These are phyloP conservation scores for Hypoxylon sp. DNA, from an alignment of 2,329 filamentous ascomycete genomes.

Conservation along the genomic window DNA sequence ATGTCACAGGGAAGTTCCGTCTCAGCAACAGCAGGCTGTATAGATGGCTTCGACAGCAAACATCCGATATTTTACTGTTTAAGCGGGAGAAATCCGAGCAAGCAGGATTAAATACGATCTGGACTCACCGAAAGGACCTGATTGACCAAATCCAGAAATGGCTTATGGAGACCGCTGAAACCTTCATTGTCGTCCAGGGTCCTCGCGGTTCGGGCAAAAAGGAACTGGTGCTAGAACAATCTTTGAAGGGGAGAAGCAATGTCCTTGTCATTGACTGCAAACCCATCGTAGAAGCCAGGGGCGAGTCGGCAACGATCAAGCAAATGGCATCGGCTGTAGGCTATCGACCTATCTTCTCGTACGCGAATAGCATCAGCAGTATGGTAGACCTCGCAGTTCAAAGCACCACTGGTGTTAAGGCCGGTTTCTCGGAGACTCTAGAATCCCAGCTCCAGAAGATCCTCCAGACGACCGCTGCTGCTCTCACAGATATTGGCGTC, in stretches of 20 bases:
- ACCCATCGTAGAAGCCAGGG: slow-evolving; percentile 88
- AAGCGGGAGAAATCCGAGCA: slow-evolving; percentile 69
- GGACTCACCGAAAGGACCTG: slow-evolving; percentile 85
- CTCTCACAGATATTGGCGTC: slow-evolving; percentile 82
- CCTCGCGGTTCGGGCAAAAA: slow-evolving; percentile 91
- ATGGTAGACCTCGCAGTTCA: slow-evolving; percentile 93
- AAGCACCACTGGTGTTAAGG: slow-evolving; percentile 92
- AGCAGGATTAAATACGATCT: slow-evolving; percentile 81
- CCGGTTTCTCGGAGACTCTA: slow-evolving; percentile 91
- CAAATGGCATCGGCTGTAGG: slow-evolving; percentile 86
- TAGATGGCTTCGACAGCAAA: slow-evolving; percentile 83
- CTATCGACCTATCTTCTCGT: slow-evolving; percentile 93
- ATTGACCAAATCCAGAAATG: slow-evolving; percentile 87
- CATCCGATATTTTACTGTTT: slow-evolving; percentile 74
- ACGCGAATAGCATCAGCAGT: slow-evolving; percentile 95
- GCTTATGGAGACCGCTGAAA: slow-evolving; percentile 89
- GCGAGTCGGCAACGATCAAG: slow-evolving; percentile 86
- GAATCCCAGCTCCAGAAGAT: slow-evolving; percentile 93
- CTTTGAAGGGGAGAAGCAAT: slow-evolving; percentile 79
- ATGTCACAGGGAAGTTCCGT: slow-evolving; percentile 82
- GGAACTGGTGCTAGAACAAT: slow-evolving; percentile 87
- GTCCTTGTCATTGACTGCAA: slow-evolving; percentile 93
- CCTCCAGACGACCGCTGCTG: slow-evolving; percentile 82
- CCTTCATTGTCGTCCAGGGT: slow-evolving; percentile 93
- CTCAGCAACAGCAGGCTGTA: slow-evolving; percentile 79